Base-by-base conservation (phyloP, 2,329 filamentous ascomycete species). In the Alternaria postmessia region DNA sequence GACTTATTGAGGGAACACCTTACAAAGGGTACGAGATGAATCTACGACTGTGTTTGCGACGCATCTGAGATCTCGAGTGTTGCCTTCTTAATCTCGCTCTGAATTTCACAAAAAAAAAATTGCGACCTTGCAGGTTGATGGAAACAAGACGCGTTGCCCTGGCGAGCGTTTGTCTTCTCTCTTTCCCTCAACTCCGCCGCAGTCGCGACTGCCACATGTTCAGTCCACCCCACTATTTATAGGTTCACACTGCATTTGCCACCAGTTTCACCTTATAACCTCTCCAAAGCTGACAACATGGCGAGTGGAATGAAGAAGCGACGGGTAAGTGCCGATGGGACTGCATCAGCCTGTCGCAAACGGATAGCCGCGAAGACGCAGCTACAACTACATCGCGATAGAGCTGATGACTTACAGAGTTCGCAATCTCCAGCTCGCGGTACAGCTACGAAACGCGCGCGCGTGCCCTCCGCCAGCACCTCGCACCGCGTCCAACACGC, bases 271-370 rank as follows among this genome's bases (percentile, higher is more conserved):
- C 20, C 20, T 22, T 22, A 22, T 22, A 22, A 22, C 20, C 5
- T 30, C 20, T 46, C 18, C n/a, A 34, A 46, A 16, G 7, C 18
- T 22, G 14, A 16, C 20, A 51, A 11, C 16, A 66, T 64, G 65
- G 56, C 44, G 6, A 32, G 28, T 14, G 12, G 20, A 14, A 26
- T 32, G 1, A 66, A 51, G 22, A 67, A 64, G 34, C 59, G 59
- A 32, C 57, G 42, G 3, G 61, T 64, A 52, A 42, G 43, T 41
- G 28, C 5, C 11, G 9, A 30, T 11, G 8, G 2, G 28, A 30
- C 28, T 30, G 11, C 28, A 30, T 9, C 28, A 30, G 28, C 4
- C 28, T 30, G 28, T 30, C 28, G 28, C 8, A 30, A 30, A 11
- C 28, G 2, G 28, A 30, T 30, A 30, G 28, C 28, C 28, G 11